A percentile compares a stretch with the other conserved stretches of the same genome.
Conservation (phyloP, 1,139 yeast genomes). For the Candida sanyaensis region DNA sequence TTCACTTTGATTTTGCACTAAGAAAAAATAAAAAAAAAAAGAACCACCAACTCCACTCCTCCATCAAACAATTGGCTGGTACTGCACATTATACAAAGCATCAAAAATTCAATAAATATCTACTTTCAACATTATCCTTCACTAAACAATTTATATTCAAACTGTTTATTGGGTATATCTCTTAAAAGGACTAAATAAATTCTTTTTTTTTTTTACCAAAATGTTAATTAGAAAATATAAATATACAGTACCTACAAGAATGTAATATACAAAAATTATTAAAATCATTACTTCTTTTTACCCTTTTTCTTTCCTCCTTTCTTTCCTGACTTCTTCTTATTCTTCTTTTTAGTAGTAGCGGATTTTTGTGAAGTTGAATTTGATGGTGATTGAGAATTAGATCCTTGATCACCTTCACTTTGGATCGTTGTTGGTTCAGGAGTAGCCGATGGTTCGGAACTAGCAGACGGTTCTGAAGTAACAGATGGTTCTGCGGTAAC, state of each 20-base stretch:
- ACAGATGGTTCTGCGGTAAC: neutral
- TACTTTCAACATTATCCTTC: no score
- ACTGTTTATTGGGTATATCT: no score
- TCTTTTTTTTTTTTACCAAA: no score
- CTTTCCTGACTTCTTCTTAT: conserved; percentile 16
- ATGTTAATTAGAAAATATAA: neutral
- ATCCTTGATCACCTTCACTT: neutral
- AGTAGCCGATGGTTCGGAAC: conserved; percentile 4
- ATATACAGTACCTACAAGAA: neutral
- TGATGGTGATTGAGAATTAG: neutral
- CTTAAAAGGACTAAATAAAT: no score
- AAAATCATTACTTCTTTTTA: conserved; percentile 15
- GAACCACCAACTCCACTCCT: neutral
- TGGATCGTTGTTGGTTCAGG: conserved; percentile 4
- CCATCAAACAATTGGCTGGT: neutral
- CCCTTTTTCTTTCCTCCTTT: conserved; percentile 19
- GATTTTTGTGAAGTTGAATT: neutral
- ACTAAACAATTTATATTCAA: no score
- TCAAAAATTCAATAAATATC: no score
- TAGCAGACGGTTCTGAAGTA: no score
- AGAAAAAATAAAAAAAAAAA: neutral
- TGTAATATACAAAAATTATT: neutral
- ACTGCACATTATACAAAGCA: neutral
- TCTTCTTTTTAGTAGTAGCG: conserved; percentile 11
- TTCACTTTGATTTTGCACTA: neutral